Base-by-base conservation (phyloP, 169 alveolate genomes). In the Plasmodium fragile region DNA sequence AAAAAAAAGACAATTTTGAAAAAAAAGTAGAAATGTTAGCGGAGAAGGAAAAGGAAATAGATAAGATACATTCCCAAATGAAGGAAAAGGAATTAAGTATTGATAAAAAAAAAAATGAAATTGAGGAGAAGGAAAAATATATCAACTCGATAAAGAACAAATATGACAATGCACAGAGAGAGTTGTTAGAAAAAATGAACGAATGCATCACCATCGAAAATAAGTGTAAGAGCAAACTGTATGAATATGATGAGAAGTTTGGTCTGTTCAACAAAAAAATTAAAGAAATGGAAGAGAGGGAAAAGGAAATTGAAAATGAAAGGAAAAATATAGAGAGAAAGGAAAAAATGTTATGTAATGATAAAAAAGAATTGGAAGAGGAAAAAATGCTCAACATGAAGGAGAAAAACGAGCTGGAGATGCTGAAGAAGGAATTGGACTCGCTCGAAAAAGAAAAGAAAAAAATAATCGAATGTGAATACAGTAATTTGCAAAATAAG, bases 271-370 rank as follows among this genome's bases (percentile, higher is more conserved):
- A 87, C 70, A 87, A 87, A 22, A 87, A 78, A 78, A 87, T 87
- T 11, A 87, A 87, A 55, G 93, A 87, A 78, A 87, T 87, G 87
- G 93, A 87, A 78, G 93, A 87, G 49, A 16, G 93, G 34, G 93
- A 87, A 18, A 87, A 65, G 36, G 93, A 87, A 41, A 87, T 87
- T 39, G 89, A 87, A 39, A 41, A 78, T 41, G 93, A 87, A 71
- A 87, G 75, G 70, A 87, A 79, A 87, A 78, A 41, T 49, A 87
- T 87, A 13, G 93, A 87, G 81, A 75, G 81, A 41, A 87, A 87
- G 81, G 93, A 87, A 87, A 87, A 87, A 22, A 77, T 78, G 30
- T 5, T 87, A 87, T 78, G 32, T 45, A 59, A 87, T 55, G 81
- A 77, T 49, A 87, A 65, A 87, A 77, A 79, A 87, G 90, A 87